Evolutionary conservation across 306 rosid genomes (phyloP).

Genomic region (Medicago ruthenica): DNA sequence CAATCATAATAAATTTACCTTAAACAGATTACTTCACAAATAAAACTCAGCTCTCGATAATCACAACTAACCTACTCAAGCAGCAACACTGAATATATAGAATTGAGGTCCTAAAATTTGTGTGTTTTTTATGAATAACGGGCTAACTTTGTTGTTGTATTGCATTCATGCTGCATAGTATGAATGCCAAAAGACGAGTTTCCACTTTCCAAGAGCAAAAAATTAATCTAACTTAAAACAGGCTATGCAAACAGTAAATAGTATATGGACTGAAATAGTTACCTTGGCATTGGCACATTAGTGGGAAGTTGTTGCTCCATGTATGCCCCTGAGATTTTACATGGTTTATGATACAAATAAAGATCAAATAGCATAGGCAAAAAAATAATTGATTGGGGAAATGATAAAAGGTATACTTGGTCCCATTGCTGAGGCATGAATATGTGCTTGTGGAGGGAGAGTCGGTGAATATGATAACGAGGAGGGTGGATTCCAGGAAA

Average conservation of each 20-base stretch:
- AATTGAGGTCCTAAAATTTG: slow-evolving; percentile 25
- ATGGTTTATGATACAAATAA: slow-evolving; percentile 41
- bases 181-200: slow-evolving; percentile 14
- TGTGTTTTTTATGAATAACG: neutral
- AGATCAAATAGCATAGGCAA: slow-evolving; percentile 22
- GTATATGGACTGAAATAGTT: slow-evolving; percentile 34
- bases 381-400: slow-evolving; percentile 27
- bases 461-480: slow-evolving; percentile 52
- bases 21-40: slow-evolving; percentile 27
- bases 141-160: neutral
- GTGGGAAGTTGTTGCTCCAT: slow-evolving; percentile 64
- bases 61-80: slow-evolving; percentile 16
- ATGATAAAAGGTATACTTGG: slow-evolving; percentile 53
- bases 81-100: neutral
- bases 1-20: slow-evolving; percentile 14
- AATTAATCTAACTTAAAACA: slow-evolving; percentile 18
- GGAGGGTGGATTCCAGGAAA: slow-evolving; percentile 66
- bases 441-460: slow-evolving; percentile 59
- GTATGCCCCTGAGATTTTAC: slow-evolving; percentile 67
- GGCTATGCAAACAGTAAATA: slow-evolving; percentile 6
- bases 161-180: slow-evolving; percentile 13
- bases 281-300: slow-evolving; percentile 69
- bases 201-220: slow-evolving; percentile 16
- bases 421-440: slow-evolving; percentile 57
- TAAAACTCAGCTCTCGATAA: slow-evolving; percentile 2